A percentile compares a stretch with the other conserved stretches of the same genome.
These are phyloP conservation scores for Viola odorata DNA, from an alignment of 345 rosid species.

Conservation along the genomic window DNA sequence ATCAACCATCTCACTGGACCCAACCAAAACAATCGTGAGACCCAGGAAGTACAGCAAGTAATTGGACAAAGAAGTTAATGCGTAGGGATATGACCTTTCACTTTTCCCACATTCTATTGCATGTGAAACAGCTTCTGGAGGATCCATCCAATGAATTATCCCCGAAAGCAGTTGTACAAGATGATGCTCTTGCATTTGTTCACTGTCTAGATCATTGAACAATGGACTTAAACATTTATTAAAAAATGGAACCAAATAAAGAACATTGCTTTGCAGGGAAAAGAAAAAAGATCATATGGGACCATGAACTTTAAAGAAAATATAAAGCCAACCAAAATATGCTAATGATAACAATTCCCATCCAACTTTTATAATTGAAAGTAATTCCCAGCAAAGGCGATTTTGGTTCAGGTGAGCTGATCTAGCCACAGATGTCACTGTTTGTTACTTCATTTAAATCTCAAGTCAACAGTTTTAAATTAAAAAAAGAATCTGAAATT, in stretches of 20 bases:
- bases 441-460: too few relatives aligned
- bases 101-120: constrained; percentile 84
- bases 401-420: too few relatives aligned
- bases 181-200: constrained; percentile 72
- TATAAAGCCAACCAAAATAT: too few relatives aligned
- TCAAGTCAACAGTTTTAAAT: too few relatives aligned
- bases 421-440: too few relatives aligned
- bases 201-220: constrained; percentile 55
- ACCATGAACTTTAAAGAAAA: background rate
- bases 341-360: too few relatives aligned
- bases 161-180: constrained; percentile 78
- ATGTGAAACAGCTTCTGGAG: constrained; percentile 69
- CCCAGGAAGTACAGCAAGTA: constrained; percentile 16
- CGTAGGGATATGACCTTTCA: constrained; percentile 56
- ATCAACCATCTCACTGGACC: constrained; percentile 88
- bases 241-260: background rate
- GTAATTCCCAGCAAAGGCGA: too few relatives aligned
- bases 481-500: too few relatives aligned
- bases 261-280: background rate
- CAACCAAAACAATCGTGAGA: constrained; percentile 16
- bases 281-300: background rate
- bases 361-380: too few relatives aligned
- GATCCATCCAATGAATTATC: constrained; percentile 83
- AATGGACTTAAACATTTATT: constrained; percentile 20
- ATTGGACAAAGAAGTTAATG: constrained; percentile 10